These are phyloP conservation scores for Spironucleus salmonicida DNA, from an alignment of 208 protist species.

Conservation along the genomic window DNA sequence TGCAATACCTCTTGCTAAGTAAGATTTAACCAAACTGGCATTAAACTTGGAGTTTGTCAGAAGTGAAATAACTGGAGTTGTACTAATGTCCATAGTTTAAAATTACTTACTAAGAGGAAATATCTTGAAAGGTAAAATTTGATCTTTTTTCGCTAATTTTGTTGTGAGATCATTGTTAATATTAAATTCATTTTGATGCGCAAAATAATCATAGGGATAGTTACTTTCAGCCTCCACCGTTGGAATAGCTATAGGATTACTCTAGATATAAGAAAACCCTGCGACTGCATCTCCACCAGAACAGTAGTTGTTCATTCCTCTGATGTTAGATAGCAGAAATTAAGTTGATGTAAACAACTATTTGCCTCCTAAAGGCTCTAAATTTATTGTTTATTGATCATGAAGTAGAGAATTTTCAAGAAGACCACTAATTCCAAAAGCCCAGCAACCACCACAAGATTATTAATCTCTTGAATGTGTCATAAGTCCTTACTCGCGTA, in stretches of 20 bases:
- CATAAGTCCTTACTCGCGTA: slow-evolving; percentile 45
- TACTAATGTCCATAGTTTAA: neutral
- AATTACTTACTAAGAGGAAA: neutral
- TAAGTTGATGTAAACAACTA: too few species aligned
- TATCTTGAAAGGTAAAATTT: neutral
- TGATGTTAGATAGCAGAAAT: neutral
- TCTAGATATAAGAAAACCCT: neutral
- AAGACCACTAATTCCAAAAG: slow-evolving; percentile 42
- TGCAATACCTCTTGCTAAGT: neutral
- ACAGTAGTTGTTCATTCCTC: slow-evolving; percentile 2
- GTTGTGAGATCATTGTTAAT: neutral
- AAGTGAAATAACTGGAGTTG: neutral
- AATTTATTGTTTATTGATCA: neutral
- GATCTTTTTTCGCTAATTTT: neutral
- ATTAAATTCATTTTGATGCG: neutral
- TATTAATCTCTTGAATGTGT: slow-evolving; percentile 50
- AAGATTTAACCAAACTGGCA: neutral
- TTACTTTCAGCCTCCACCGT: neutral
- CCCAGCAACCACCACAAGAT: slow-evolving; percentile 54
- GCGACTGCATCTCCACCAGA: neutral
- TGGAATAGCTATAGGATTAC: neutral
- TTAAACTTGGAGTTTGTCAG: neutral
- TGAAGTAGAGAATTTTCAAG: slow-evolving; percentile 30
- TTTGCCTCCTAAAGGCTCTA: neutral
- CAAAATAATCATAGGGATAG: slow-evolving; percentile 7